Conservation (phyloP, 2,329 filamentous ascomycete species). For the Clarireedia homoeocarpa region DNA sequence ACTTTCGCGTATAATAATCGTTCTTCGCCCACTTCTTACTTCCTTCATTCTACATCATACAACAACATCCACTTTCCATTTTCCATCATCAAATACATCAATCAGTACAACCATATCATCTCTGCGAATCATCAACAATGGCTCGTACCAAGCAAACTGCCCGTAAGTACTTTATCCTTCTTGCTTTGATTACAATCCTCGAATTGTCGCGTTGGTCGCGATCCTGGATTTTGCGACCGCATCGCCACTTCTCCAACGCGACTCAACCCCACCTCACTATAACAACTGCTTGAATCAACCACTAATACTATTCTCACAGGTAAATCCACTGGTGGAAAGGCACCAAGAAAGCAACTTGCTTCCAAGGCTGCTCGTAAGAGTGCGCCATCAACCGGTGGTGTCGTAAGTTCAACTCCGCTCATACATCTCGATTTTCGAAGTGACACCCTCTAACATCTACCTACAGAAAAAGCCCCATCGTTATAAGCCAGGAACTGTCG, state of each 20-base stretch:
- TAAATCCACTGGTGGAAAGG: conserved; percentile 74
- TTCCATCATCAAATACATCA: conserved; percentile 4
- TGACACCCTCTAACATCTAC: background rate
- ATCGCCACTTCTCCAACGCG: conserved; percentile 10
- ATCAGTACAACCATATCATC: conserved; percentile 14
- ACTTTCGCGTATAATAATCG: conserved; percentile 28
- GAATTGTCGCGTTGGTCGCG: conserved; percentile 19
- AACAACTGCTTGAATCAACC: conserved; percentile 10
- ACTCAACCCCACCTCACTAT: conserved; percentile 1
- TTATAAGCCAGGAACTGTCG: conserved; percentile 87
- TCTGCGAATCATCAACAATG: conserved; percentile 27
- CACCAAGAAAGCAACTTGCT: conserved; percentile 90
- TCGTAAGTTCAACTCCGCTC: background rate
- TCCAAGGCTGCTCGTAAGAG: conserved; percentile 98
- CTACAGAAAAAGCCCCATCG: conserved; percentile 51
- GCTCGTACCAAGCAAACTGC: conserved; percentile 32
- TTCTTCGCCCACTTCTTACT: conserved; percentile 24
- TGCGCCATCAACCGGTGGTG: conserved; percentile 72
- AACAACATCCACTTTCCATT: conserved; percentile 7
- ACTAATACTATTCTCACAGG: conserved; percentile 30
- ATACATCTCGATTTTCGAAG: background rate
- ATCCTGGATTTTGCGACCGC: conserved; percentile 17
- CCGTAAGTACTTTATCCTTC: conserved; percentile 8
- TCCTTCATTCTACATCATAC: conserved; percentile 22
- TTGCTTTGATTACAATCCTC: background rate